Evolutionary conservation across 495 filamentous ascomycete species (phyloP).

Genomic region (Aspergillus incahuasiensis): DNA sequence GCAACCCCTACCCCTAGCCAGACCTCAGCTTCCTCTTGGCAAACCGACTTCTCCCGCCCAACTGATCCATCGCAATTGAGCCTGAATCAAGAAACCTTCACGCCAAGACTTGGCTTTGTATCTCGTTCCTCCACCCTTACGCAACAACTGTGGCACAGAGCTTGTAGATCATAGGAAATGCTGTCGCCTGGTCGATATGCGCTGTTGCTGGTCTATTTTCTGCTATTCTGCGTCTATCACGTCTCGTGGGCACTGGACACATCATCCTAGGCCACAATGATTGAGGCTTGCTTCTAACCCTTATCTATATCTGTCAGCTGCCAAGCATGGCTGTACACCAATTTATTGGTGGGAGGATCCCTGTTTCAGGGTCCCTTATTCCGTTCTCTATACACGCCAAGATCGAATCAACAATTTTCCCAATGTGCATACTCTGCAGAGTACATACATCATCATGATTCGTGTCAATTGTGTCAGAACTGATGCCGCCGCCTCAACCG

Average conservation of each 20-base stretch:
- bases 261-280: neutral
- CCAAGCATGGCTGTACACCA: slow-evolving; percentile 6
- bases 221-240: neutral
- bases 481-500: slow-evolving; percentile 1
- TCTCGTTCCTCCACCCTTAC: neutral
- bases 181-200: neutral
- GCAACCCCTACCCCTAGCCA: neutral
- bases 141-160: neutral
- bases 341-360: neutral
- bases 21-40: neutral
- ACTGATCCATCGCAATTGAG: neutral
- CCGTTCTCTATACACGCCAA: neutral
- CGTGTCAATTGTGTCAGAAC: neutral
- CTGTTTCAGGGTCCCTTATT: neutral
- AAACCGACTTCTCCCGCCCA: neutral
- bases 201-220: neutral
- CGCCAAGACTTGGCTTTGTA: neutral
- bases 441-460: neutral
- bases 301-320: slow-evolving; percentile 6
- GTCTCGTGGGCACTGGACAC: neutral
- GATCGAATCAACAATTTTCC: neutral
- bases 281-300: neutral
- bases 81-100: neutral
- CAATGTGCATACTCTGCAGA: neutral
- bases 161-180: neutral